Evolutionary conservation across 2,329 filamentous ascomycete species (phyloP).

Genomic region (Colletotrichum lupini): DNA sequence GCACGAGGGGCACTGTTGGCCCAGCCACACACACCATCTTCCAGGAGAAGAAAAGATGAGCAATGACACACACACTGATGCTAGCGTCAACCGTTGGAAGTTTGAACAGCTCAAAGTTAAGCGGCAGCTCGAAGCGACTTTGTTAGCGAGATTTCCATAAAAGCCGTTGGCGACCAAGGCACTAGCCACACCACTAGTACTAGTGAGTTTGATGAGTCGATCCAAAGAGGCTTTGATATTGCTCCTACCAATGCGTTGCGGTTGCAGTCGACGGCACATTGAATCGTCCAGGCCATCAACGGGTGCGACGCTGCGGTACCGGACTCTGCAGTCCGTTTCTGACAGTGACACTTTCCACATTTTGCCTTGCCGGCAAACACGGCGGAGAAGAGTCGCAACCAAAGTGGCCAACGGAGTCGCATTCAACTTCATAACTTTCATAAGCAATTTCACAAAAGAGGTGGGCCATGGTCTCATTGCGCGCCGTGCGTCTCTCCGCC

Average conservation of each 20-base stretch:
- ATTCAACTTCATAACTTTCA: background rate
- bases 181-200: background rate
- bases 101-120: background rate
- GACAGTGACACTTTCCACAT: background rate
- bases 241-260: background rate
- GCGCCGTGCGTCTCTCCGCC: background rate
- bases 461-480: background rate
- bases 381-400: slow-evolving; percentile 3
- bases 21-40: background rate
- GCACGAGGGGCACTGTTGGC: too few species aligned
- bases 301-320: slow-evolving; percentile 14
- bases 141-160: background rate
- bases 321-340: background rate
- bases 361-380: background rate
- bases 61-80: background rate
- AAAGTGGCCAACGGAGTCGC: background rate
- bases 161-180: background rate
- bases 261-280: background rate
- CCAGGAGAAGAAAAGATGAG: background rate
- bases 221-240: background rate
- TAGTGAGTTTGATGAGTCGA: background rate
- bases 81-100: background rate
- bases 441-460: background rate
- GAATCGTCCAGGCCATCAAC: background rate
- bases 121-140: background rate